These are phyloP conservation scores for Thuidium tamariscinum DNA, from an alignment of 225 moss, liverwort and hornwort species.

Conservation along the genomic window DNA sequence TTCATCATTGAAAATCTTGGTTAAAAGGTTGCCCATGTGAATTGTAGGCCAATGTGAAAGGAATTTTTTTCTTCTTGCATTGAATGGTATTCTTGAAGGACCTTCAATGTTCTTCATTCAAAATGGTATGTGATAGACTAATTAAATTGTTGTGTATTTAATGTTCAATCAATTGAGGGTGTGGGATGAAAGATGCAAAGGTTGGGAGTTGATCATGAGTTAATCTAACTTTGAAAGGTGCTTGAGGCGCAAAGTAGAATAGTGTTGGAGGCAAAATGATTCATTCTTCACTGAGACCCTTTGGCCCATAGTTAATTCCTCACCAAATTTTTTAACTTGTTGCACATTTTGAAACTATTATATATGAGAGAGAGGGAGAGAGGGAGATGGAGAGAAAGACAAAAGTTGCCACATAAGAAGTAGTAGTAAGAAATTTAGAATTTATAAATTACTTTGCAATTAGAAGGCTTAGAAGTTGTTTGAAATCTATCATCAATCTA, in stretches of 20 bases:
- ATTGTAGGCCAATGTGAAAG: neutral
- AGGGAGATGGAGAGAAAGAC: too few species aligned
- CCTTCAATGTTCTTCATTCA: too few species aligned
- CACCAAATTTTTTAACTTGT: too few species aligned
- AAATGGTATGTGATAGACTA: fast-evolving
- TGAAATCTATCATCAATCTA: neutral
- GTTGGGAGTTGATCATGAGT: neutral
- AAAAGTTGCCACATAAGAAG: neutral
- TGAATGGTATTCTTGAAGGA: neutral
- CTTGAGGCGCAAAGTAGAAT: too few species aligned
- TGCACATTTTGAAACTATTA: fast-evolving
- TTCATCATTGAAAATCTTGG: neutral
- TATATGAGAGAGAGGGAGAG: too few species aligned
- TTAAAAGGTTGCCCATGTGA: neutral
- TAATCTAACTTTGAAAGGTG: neutral
- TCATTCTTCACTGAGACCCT: fast-evolving
- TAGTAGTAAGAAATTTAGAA: neutral
- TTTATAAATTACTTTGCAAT: fast-evolving
- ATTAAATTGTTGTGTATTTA: neutral
- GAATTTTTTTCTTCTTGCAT: neutral
- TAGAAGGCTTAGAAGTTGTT: neutral
- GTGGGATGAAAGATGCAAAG: neutral
- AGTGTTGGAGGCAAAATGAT: fast-evolving
- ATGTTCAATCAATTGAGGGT: neutral
- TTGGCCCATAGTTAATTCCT: fast-evolving